Evolutionary conservation across 2,329 filamentous ascomycete genomes (phyloP), one percentile per base, ranked within the genome.

Genomic region (Drechslera avenae): DNA sequence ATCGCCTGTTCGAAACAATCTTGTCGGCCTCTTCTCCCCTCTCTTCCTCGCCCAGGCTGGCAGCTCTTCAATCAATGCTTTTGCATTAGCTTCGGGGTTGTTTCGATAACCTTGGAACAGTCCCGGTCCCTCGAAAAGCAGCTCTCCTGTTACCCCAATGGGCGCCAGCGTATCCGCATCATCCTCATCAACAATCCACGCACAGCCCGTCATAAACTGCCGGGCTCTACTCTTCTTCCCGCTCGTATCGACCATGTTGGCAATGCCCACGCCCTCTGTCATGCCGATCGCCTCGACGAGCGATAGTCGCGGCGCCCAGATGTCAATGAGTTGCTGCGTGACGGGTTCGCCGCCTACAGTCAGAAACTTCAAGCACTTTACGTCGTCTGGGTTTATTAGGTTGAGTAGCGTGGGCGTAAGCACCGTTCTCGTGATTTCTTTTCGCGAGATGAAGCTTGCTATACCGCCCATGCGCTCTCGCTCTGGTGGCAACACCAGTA

Each of bases 391-490:
- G 0, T 33, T 48, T 18, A 48, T 19, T 16, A 48, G 30, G 12
- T 35, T 48, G 31, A 48, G n/a, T 17, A 48, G 2, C 6, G 45
- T 41, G 5, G 45, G 45, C n/a, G 45, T 48, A 13, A 48, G 45
- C 10, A 48, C 32, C 13, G 45, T 48, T 17, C 21, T 10, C 9
- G 45, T 48, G 19, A 48, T 41, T 17, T 34, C n/a, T 14, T 48
- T 48, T 14, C 37, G 28, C 19, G 45, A 35, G 19, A 48, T 48
- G 37, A 48, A 48, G 36, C 13, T 42, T 26, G 36, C 45, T 35
- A 48, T 48, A 31, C 45, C 39, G 14, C 45, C 37, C 45, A 48
- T 48, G 30, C 45, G 45, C 30, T 48, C 45, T 21, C 36, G 36
- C 14, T 48, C 45, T 30, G 45, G 45, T 10, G 45, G 45, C 30